Evolutionary conservation across 2,329 filamentous ascomycete genomes (phyloP), one percentile per base, ranked within the genome.

Genomic region (Fusarium annulatum): DNA sequence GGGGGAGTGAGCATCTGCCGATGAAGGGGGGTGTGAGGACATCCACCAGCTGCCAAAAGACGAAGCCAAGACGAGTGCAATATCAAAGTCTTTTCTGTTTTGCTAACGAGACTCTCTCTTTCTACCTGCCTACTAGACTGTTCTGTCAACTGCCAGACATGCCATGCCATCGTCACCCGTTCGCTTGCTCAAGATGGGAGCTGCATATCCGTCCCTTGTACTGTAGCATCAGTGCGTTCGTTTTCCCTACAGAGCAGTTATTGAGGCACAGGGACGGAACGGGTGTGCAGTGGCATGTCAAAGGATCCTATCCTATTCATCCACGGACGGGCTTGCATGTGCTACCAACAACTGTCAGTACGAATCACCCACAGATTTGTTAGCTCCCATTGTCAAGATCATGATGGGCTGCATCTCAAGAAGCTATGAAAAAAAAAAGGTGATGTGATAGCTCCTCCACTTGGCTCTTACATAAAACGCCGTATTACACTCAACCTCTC

Each of bases 301-400:
- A 55, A 65, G 48, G 56, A 65, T 72, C 45, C 62, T 42, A 45
- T 51, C 53, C 61, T 36, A 51, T 55, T 55, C 51, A 55, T 42
- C 51, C 34, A 55, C n/a, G 23, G 51, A 55, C 21, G 23, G 51
- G 51, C 36, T 41, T 57, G 58, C 64, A 70, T 73, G 59, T 63
- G 52, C 38, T 52, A 60, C 64, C 71, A 69, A 59, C 56, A 72
- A 72, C 69, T 72, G 59, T 61, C 60, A 65, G 49, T 69, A 60
- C 62, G 15, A 67, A 49, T 71, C 61, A 52, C 49, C 51, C 53
- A 57, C 61, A 61, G 61, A 64, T 36, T 38, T 23, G 39, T 21
- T 61, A 41, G 56, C 43, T 59, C 30, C 30, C 41, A 48, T 53
- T 53, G 42, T 69, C 66, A 56, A 65, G 52, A 65, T 60, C 52